Conservation (phyloP, 345 rosid genomes). For the Salix viminalis region DNA sequence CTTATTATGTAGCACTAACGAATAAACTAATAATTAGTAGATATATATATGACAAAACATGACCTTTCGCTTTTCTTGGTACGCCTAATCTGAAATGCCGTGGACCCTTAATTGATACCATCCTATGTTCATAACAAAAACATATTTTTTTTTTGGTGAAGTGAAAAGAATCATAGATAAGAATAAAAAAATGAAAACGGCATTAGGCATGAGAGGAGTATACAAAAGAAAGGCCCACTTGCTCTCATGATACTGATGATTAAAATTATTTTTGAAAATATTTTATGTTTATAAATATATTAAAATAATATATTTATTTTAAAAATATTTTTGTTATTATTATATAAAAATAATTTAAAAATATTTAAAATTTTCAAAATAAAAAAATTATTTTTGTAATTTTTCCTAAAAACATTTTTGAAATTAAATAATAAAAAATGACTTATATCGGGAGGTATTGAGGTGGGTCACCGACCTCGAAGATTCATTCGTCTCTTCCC, state of each 20-base stretch:
- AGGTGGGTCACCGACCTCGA: slow-evolving; percentile 18
- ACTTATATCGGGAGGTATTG: too few species aligned
- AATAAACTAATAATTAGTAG: too few species aligned
- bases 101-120: background rate
- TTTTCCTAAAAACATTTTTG: too few species aligned
- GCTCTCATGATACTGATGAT: background rate
- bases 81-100: background rate
- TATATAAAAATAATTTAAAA: too few species aligned
- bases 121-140: background rate
- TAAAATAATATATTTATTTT: too few species aligned
- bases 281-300: too few species aligned
- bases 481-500: background rate
- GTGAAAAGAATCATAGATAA: background rate
- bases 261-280: too few species aligned
- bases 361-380: too few species aligned
- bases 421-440: too few species aligned
- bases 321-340: too few species aligned
- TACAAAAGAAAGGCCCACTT: background rate
- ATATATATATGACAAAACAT: background rate
- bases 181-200: background rate
- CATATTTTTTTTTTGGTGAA: background rate
- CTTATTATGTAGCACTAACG: too few species aligned
- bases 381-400: too few species aligned
- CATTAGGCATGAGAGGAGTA: background rate
- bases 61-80: background rate